Base-by-base conservation (phyloP, 495 filamentous ascomycete genomes). In the Patellaria atrata region DNA sequence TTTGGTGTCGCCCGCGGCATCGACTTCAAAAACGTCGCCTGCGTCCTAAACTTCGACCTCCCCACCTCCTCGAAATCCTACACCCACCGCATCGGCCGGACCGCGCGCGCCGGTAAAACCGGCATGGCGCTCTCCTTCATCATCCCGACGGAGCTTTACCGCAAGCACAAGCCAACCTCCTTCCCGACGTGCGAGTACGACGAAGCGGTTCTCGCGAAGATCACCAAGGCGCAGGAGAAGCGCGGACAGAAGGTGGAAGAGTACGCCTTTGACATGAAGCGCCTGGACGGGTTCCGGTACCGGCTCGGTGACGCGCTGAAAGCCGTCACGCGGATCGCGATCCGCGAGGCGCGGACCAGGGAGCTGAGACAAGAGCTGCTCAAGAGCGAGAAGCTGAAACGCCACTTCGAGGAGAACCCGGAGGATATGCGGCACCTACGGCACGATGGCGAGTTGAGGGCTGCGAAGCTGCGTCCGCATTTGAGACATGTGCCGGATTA, bases 11-110 rank as follows among this genome's bases (percentile, higher is more conserved):
- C 87, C 10, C 78, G 89, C 43, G 85, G 84, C 27, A 89, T 94
- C 55, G 89, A 99, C 57, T 99, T 99, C 66, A 77, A 82, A 43
- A 82, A 94, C 56, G 83, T 96, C 33, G 75, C 86, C 15, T 83
- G 79, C 40, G 83, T 99, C 14, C 71, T 99, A 45, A 99, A 99
- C 65, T 96, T 96, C n/a, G 89, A 99, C 56, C 73, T 96, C 24
- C 91, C 89, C 0, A 70, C 71, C 21, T 78, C 71, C 9, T 75
- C 82, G n/a, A 86, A 79, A 53, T 91, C 83, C 3, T 99, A 99
- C 51, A 89, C 75, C 11, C 89, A 99, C 59, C 78, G 89, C 31
- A 89, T 96, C 53, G 89, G 89, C 22, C 76, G 89, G 16, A 99
- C 89, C 1, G 89, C 83, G 10, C 70, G 89, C 25, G 91, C 85